Evolutionary conservation across 116 monocot genomes (phyloP), one percentile per base, ranked within the genome.

Genomic region (Zostera marina): DNA sequence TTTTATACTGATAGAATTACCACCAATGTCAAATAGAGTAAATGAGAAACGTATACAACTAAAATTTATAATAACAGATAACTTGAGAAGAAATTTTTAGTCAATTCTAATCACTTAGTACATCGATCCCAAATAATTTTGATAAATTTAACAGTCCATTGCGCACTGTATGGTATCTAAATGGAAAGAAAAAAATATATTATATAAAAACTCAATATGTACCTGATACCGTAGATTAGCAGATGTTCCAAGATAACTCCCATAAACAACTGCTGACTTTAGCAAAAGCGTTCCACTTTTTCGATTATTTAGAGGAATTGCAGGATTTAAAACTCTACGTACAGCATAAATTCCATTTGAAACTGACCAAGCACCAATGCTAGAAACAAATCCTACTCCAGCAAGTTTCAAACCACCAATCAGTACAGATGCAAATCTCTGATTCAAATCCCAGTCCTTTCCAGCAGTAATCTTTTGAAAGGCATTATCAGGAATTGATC

Each of bases 151-250:
- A 32, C 32, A 3, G 32, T 32, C 5, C 5, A 32, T 32, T 32
- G 32, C n/a, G n/a, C n/a, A n/a, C n/a, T 24, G 3, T n/a, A 11
- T 39, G 16, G 14, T 56, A 15, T 6, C 15, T 56, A 38, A 56
- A 16, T 9, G 2, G 22, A 23, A 54, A 14, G 14, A 9, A 1
- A 15, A 8, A 56, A 56, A n/a, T n/a, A n/a, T 0, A 40, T 21
- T 32, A 26, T 3, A 4, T 43, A 43, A 21, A 44, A 59, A 41
- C 52, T 16, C 6, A 22, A 11, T 15, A 4, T 53, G 15, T 69
- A 94, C 94, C 89, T 96, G 94, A 68, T 96, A 89, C 3, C 94
- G 85, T 11, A 96, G 66, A 70, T 96, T 96, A 56, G 94, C 94
- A 44, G 94, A 96, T 65, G 80, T 82, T 61, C 94, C 94, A 54